Base-by-base conservation (phyloP, 2,329 filamentous ascomycete species). In the Diaporthe eres region DNA sequence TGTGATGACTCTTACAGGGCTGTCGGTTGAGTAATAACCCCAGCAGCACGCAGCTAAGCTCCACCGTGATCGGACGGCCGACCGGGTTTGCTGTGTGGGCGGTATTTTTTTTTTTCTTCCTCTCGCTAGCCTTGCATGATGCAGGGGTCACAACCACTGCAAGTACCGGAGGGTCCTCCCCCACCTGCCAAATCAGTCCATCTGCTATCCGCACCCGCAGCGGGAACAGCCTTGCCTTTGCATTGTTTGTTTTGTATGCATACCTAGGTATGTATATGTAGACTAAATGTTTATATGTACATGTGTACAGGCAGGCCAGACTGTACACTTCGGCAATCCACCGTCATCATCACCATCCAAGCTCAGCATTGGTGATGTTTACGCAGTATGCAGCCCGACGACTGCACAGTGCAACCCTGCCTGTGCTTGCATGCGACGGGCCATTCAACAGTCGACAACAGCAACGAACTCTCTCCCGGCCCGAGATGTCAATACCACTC, bases 1-100 rank as follows among this genome's bases (percentile, higher is more conserved):
- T 70, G 65, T 13, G 65, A 55, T 70, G 65, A 70, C 65, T 70
- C 65, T 70, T 70, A 15, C 65, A 70, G 65, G 65, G 65, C 65
- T 70, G 65, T 39, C 8, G 47, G 65, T 70, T 70, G 65, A 70
- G 65, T 70, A 70, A 70, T 70, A 55, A 53, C 65, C 65, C 65
- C 65, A 55, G 65, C 47, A 55, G 31, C 49, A 15, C n/a, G 34
- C 65, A 55, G 34, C 49, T 39, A 70, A 70, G 49, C 65, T 70
- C 65, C 65, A 55, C 65, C 65, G 65, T 55, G 65, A 55, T 70
- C 65, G 65, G 65, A 70, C 49, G 65, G 65, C 63, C 22, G 47
- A 15, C 61, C 25, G 61, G 61, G 61, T 67, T n/a, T 51, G 58
- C 63, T 67, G 42, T n/a, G 63, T 25, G 63, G 63, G 19, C 63